A percentile compares a stretch with the other conserved stretches of the same genome.
phyloP scores from a whole-genome alignment of 768 basidiomycete genomes.

The Lentinula detonsa region DNA sequence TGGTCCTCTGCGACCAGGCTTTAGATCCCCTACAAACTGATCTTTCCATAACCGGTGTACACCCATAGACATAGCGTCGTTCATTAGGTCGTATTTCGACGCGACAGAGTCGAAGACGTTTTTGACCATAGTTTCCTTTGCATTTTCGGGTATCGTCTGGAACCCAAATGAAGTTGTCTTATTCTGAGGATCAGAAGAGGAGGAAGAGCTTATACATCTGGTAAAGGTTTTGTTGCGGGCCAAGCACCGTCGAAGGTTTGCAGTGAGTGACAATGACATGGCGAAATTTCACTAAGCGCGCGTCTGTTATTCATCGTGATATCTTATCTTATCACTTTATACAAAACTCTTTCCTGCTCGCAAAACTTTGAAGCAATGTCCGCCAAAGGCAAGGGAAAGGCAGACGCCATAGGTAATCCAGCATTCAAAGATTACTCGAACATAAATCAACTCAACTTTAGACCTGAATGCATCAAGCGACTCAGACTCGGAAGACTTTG shows the following conservation, averaged over 20 bases:
- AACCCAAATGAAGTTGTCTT: conserved; percentile 90
- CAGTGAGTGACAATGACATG: conserved; percentile 11
- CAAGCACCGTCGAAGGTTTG: conserved; percentile 5
- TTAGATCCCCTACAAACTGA: conserved; percentile 67
- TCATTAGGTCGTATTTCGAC: conserved; percentile 95
- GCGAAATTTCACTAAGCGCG: neutral
- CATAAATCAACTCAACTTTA: neutral
- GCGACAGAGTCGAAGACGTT: conserved; percentile 95
- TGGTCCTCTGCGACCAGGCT: conserved; percentile 71
- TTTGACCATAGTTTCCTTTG: conserved; percentile 88
- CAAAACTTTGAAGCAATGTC: neutral
- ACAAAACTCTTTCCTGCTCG: neutral
- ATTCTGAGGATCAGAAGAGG: conserved; percentile 12
- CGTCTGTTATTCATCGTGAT: neutral
- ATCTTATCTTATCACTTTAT: neutral
- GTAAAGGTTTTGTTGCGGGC: conserved; percentile 8
- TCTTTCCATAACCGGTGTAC: conserved; percentile 98
- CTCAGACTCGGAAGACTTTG: conserved; percentile 28
- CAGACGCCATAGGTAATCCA: conserved; percentile 29
- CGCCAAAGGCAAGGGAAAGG: conserved; percentile 37
- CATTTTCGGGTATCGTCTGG: conserved; percentile 76
- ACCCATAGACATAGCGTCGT: conserved; percentile 96
- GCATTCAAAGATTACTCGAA: neutral
- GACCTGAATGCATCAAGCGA: conserved; percentile 12
- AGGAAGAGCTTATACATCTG: conserved; percentile 13